Evolutionary conservation across 345 rosid genomes (phyloP).

Genomic region (Citrus inodora): DNA sequence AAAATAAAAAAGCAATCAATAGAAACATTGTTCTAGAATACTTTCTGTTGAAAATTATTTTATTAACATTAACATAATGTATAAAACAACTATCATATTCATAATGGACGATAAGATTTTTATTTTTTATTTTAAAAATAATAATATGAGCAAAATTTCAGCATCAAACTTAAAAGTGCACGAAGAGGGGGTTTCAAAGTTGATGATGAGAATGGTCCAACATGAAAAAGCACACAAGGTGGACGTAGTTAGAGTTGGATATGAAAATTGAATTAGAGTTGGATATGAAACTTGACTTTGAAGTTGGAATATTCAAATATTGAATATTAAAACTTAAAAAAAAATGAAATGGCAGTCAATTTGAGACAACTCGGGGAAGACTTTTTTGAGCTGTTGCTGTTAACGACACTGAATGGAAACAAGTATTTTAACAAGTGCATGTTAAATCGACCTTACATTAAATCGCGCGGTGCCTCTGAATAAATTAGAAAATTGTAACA

Average conservation of each 20-base stretch:
- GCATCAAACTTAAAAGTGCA: too few relatives aligned
- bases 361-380: neutral
- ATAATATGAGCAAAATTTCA: too few relatives aligned
- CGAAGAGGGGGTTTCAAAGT: too few relatives aligned
- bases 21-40: too few relatives aligned
- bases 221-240: neutral
- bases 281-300: conserved; percentile 15
- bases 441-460: neutral
- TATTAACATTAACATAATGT: too few relatives aligned
- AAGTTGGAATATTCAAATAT: neutral
- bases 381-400: neutral
- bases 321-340: neutral
- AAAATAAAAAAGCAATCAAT: too few relatives aligned
- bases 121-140: too few relatives aligned
- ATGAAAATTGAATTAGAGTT: conserved; percentile 8
- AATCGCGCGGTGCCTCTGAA: conserved; percentile 27
- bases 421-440: too few relatives aligned
- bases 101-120: too few relatives aligned
- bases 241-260: neutral
- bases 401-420: too few relatives aligned
- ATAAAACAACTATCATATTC: too few relatives aligned
- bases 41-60: too few relatives aligned
- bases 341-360: neutral
- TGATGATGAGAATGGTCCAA: neutral
- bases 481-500: neutral